Conservation (phyloP, 805 yeast species). For the Isabelozyma pseudorhagii region DNA sequence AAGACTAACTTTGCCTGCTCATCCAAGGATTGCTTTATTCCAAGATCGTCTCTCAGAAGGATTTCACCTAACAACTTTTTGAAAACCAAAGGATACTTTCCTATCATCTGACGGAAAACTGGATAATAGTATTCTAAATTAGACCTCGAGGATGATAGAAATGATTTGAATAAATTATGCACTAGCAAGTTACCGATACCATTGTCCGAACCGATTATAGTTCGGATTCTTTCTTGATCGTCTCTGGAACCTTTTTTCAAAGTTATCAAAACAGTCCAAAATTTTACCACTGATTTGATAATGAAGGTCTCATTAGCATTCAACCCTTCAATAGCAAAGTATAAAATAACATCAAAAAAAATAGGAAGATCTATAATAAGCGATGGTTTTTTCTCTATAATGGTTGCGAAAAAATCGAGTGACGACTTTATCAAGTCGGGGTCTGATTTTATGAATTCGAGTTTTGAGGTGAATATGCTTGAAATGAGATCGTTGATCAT, state of each 20-base stretch:
- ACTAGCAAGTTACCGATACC: slow-evolving; percentile 13
- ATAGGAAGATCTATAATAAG: slow-evolving; percentile 35
- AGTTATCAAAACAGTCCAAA: slow-evolving; percentile 52
- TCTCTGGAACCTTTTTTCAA: slow-evolving; percentile 44
- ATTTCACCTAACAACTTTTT: slow-evolving; percentile 19
- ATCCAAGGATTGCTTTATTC: slow-evolving; percentile 12
- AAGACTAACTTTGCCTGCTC: slow-evolving; percentile 38
- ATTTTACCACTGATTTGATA: slow-evolving; percentile 47
- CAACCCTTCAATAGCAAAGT: slow-evolving; percentile 37
- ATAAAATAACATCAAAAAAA: slow-evolving; percentile 18
- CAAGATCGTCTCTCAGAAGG: not conserved
- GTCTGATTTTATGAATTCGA: slow-evolving; percentile 42
- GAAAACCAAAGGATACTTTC: slow-evolving; percentile 45
- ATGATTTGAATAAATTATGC: slow-evolving; percentile 22
- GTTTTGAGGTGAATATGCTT: slow-evolving; percentile 32
- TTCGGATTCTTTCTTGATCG: slow-evolving; percentile 33
- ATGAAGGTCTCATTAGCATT: slow-evolving; percentile 53
- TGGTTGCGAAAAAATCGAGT: slow-evolving; percentile 48
- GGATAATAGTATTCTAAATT: slow-evolving; percentile 58
- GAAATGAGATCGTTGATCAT: slow-evolving; percentile 35
- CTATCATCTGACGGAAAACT: slow-evolving; percentile 45
- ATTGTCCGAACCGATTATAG: slow-evolving; percentile 9
- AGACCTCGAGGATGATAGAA: slow-evolving; percentile 52
- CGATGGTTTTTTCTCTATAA: slow-evolving; percentile 49
- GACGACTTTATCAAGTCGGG: slow-evolving; percentile 58